Evolutionary conservation across 2,329 filamentous ascomycete species (phyloP), one percentile per base, ranked within the genome.

Genomic region (Fusarium sp.): DNA sequence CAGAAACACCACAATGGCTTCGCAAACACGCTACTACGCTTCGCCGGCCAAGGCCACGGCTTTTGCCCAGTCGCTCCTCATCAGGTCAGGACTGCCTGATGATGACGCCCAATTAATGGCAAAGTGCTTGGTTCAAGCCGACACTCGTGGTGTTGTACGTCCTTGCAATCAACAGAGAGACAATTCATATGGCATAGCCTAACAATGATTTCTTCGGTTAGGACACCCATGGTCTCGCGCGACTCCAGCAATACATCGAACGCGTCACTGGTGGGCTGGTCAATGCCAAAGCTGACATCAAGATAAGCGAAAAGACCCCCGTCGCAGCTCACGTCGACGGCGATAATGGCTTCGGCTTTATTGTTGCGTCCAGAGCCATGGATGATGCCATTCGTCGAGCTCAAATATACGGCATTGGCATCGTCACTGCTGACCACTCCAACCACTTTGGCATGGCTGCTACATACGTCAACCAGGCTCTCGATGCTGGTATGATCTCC

Each of bases 381-480:
- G 32, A 55, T 9, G 51, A 59, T 15, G 51, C 50, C 21, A 59
- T 55, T n/a, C 36, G 31, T 14, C 51, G 51, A 14, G 55, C 55
- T 5, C 41, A 54, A 25, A 51, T 41, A 3, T 59, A 59, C 35
- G 55, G 55, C 21, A 54, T 59, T 17, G 55, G 55, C 23, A 59
- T 59, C n/a, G 50, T 55, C 29, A 50, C 55, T 4, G 55, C 41
- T 4, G 44, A 54, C 21, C 46, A 50, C 42, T 54, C 50, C 13
- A 59, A 59, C 46, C 55, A 59, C 51, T 59, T 54, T 25, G 55
- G 55, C 15, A 59, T 59, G 55, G 55, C 50, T 13, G 55, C 55
- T 6, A 54, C 55, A 11, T 59, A 59, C 17, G 55, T 59, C 6
- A 32, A 46, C 4, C 55, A 50, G 19, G 55, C 55, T 23, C 41